Conservation (phyloP, 768 basidiomycete species). For the Naematelia aurantialba region DNA sequence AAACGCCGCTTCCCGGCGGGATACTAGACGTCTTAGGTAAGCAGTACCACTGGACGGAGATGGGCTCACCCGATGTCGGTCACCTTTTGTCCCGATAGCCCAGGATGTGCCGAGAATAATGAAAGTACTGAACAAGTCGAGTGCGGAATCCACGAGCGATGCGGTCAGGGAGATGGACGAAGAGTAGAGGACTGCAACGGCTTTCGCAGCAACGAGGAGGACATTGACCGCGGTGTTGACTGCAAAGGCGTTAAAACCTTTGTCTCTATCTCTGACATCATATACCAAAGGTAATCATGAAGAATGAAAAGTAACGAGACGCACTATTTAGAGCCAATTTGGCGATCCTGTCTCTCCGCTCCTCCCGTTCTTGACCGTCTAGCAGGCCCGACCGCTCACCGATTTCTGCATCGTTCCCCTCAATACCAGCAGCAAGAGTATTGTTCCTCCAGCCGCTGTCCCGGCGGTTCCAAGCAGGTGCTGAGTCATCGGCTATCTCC, state of each 20-base stretch:
- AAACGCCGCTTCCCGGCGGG: slow-evolving; percentile 49
- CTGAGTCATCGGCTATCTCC: neutral
- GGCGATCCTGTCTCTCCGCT: slow-evolving; percentile 37
- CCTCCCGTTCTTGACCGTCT: slow-evolving; percentile 25
- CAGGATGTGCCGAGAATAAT: slow-evolving; percentile 52
- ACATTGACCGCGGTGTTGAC: slow-evolving; percentile 50
- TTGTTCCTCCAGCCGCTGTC: slow-evolving; percentile 6
- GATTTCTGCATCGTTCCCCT: slow-evolving; percentile 9
- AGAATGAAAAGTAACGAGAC: no score
- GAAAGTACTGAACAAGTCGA: slow-evolving; percentile 52
- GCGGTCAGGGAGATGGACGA: slow-evolving; percentile 53
- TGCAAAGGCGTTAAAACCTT: no score
- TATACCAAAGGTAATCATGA: no score
- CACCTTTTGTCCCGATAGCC: slow-evolving; percentile 44
- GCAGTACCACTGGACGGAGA: neutral
- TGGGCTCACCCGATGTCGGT: slow-evolving; percentile 32
- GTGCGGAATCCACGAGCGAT: slow-evolving; percentile 51
- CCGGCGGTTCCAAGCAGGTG: slow-evolving; percentile 5
- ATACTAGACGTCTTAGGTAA: slow-evolving; percentile 29
- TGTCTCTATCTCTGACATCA: no score
- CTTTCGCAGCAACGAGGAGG: slow-evolving; percentile 50
- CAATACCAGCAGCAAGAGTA: neutral
- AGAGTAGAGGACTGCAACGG: slow-evolving; percentile 51
- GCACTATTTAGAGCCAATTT: slow-evolving; percentile 44
- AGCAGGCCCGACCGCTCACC: slow-evolving; percentile 31